Conservation (phyloP, 1,284 basidiomycete species). For the Sanguinoderma infundibulare region DNA sequence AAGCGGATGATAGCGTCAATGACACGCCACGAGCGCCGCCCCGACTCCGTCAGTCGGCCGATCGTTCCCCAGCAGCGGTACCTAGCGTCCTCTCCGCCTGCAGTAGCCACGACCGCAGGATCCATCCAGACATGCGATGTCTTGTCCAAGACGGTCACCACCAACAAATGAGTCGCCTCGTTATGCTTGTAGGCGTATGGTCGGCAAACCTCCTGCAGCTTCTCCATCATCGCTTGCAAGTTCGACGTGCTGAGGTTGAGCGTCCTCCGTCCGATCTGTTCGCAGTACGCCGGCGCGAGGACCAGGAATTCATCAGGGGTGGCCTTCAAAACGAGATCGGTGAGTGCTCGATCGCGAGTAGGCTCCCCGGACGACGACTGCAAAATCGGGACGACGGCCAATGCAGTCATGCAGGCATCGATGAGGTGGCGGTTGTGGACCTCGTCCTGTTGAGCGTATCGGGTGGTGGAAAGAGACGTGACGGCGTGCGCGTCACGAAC, state of each 20-base stretch:
- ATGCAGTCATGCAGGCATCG: conserved; percentile 56
- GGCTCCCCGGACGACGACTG: conserved; percentile 60
- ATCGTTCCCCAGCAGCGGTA: conserved; percentile 60
- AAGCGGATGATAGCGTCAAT: conserved; percentile 72
- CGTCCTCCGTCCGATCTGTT: conserved; percentile 55
- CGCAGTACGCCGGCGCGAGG: conserved; percentile 60
- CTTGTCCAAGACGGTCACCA: conserved; percentile 67
- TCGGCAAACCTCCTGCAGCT: conserved; percentile 56
- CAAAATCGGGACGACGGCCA: conserved; percentile 61
- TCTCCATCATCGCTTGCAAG: conserved; percentile 57
- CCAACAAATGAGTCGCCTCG: conserved; percentile 57
- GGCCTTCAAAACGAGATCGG: conserved; percentile 59
- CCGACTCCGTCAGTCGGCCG: conserved; percentile 44
- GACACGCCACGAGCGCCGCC: conserved; percentile 67
- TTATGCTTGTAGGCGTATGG: conserved; percentile 64
- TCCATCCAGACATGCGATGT: conserved; percentile 72
- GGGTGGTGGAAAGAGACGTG: conserved; percentile 21
- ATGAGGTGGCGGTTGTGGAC: conserved; percentile 40
- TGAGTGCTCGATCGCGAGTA: conserved; percentile 66
- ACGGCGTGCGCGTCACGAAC: conserved; percentile 48
- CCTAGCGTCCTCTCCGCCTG: conserved; percentile 45
- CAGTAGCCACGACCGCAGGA: conserved; percentile 40
- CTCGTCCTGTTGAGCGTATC: conserved; percentile 33
- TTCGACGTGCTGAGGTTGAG: conserved; percentile 57
- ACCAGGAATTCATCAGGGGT: conserved; percentile 59